phyloP scores from a whole-genome alignment of 1,139 yeast species.

The Yamadazyma dendronema region DNA sequence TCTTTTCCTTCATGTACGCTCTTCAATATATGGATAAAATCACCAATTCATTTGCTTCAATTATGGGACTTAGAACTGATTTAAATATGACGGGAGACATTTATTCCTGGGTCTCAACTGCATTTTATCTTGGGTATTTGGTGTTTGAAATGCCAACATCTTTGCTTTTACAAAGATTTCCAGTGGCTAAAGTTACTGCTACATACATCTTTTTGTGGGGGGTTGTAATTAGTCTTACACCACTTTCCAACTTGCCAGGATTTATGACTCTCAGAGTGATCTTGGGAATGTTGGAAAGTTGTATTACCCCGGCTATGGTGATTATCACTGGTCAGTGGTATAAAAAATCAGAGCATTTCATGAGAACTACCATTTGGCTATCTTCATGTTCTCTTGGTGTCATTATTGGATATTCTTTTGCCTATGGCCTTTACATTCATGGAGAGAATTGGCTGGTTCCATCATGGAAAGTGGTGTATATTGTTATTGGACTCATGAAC shows the following conservation, averaged over 20 bases:
- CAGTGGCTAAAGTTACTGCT: constrained; percentile 51
- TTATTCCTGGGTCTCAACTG: constrained; percentile 52
- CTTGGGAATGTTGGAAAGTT: constrained; percentile 35
- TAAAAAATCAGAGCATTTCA: constrained; percentile 29
- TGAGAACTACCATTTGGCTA: constrained; percentile 28
- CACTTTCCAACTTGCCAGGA: constrained; percentile 40
- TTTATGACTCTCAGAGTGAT: constrained; percentile 47
- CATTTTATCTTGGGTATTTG: constrained; percentile 52
- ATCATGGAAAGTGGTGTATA: constrained; percentile 28
- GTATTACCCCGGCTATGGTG: constrained; percentile 31
- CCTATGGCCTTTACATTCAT: constrained; percentile 33
- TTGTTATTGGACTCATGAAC: constrained; percentile 47
- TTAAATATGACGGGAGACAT: constrained; percentile 19
- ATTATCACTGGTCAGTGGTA: constrained; percentile 19
- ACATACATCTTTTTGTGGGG: constrained; percentile 50
- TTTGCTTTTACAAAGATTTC: constrained; percentile 48
- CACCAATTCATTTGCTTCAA: constrained; percentile 35
- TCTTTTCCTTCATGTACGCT: constrained; percentile 48
- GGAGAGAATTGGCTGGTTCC: constrained; percentile 18
- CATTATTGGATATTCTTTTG: constrained; percentile 24
- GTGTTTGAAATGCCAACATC: constrained; percentile 54
- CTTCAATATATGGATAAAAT: constrained; percentile 40
- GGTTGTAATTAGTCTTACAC: constrained; percentile 45
- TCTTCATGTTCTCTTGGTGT: constrained; percentile 17
- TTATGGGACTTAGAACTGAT: constrained; percentile 21